These are phyloP conservation scores for Lecanoromycetidae sp. DNA, from an alignment of 2,329 filamentous ascomycete species.

Conservation along the genomic window DNA sequence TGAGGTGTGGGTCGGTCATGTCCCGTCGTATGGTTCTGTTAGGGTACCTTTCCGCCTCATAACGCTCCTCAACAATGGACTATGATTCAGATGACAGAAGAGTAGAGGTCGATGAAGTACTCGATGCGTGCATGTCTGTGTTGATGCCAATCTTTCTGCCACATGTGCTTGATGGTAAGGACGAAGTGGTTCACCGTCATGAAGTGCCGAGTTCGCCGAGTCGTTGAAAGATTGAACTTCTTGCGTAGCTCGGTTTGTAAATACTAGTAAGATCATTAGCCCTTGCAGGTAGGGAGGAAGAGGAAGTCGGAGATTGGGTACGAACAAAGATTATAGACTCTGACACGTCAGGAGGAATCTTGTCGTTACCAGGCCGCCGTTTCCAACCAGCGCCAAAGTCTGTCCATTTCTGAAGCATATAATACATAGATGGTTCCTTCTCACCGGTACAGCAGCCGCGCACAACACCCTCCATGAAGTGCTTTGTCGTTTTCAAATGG, in stretches of 20 bases:
- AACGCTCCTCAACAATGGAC: neutral
- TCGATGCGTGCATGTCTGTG: neutral
- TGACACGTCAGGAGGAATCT: conserved; percentile 16
- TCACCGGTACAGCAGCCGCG: conserved; percentile 9
- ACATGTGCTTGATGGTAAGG: conserved; percentile 18
- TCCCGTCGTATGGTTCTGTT: neutral
- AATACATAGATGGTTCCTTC: conserved; percentile 11
- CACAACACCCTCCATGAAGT: conserved; percentile 18
- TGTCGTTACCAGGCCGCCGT: conserved; percentile 15
- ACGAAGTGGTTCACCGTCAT: conserved; percentile 18
- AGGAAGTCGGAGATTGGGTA: conserved; percentile 7
- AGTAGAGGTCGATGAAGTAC: neutral
- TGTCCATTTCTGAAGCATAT: conserved; percentile 17
- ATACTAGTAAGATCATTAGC: conserved; percentile 16
- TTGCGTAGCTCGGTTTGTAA: conserved; percentile 17
- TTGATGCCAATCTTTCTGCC: conserved; percentile 18
- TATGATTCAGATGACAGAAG: neutral
- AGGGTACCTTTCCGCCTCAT: neutral
- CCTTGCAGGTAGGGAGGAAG: neutral
- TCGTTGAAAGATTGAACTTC: conserved; percentile 16
- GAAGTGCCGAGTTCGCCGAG: conserved; percentile 16
- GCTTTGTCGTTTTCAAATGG: conserved; percentile 16
- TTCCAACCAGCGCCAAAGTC: conserved; percentile 18
- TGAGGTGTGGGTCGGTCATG: neutral
- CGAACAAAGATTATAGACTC: conserved; percentile 16